Percentiles rank a stretch among this genome's conserved stretches.
These are phyloP conservation scores for Wickerhamomyces bisporus DNA, from an alignment of 805 yeast species.

Conservation along the genomic window DNA sequence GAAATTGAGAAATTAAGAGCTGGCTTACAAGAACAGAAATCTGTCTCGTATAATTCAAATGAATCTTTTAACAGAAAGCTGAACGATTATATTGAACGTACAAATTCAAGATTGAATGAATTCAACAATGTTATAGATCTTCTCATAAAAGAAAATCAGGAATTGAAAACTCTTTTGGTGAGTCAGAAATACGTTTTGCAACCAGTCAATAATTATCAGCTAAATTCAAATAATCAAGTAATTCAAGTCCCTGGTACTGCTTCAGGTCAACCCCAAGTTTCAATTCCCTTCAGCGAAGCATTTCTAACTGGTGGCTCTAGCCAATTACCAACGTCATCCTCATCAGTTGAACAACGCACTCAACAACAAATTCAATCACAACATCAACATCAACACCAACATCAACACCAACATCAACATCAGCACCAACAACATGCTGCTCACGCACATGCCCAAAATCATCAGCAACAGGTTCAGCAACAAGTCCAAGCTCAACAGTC, in stretches of 20 bases:
- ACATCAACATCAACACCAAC: conserved; percentile 15
- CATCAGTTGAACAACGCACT: conserved; percentile 25
- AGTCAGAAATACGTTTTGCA: conserved; percentile 22
- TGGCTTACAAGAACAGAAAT: conserved; percentile 18
- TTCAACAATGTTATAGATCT: conserved; percentile 18
- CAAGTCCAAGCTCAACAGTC: conserved; percentile 3
- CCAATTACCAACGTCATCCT: conserved; percentile 11
- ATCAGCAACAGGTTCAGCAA: conserved; percentile 6
- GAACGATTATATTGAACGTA: conserved; percentile 19
- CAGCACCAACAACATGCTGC: background rate
- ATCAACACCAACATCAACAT: no score
- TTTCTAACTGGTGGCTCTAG: conserved; percentile 1
- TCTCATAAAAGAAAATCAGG: conserved; percentile 24
- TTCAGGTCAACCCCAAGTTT: conserved; percentile 19
- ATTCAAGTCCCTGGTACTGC: conserved; percentile 16
- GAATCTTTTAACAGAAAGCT: conserved; percentile 20
- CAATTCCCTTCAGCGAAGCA: conserved; percentile 9
- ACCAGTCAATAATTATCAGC: conserved; percentile 29
- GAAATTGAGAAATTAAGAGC: conserved; percentile 21
- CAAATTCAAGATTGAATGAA: conserved; percentile 17
- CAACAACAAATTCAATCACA: conserved; percentile 19
- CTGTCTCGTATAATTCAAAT: conserved; percentile 14
- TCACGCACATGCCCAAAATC: background rate
- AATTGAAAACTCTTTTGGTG: conserved; percentile 16
- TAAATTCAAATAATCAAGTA: conserved; percentile 7